Conservation (phyloP, 208 protist species). For the Trypanosomatidae sp. region DNA sequence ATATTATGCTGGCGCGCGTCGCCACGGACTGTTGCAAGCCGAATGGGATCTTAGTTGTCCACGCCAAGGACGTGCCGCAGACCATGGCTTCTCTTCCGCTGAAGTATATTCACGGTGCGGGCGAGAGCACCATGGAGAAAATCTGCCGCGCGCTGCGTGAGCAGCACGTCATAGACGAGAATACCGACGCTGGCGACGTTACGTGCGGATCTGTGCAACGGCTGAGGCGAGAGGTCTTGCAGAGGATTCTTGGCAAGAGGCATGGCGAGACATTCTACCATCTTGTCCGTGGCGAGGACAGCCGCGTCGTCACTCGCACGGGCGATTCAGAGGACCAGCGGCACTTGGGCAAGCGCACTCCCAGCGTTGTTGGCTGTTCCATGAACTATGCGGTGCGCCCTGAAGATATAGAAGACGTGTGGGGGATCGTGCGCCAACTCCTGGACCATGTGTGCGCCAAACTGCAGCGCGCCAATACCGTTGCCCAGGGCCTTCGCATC, state of each 20-base stretch:
- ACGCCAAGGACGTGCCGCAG: slow-evolving; percentile 36
- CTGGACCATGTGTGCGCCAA: slow-evolving; percentile 75
- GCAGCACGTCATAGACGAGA: slow-evolving; percentile 17
- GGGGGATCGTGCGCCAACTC: slow-evolving; percentile 59
- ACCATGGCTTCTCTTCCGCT: slow-evolving; percentile 59
- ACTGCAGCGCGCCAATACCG: slow-evolving; percentile 45
- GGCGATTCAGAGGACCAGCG: slow-evolving; percentile 74
- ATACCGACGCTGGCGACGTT: slow-evolving; percentile 16
- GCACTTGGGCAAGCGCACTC: slow-evolving; percentile 52
- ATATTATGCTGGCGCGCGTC: slow-evolving; percentile 84
- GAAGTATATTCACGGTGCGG: slow-evolving; percentile 67
- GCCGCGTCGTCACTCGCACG: slow-evolving; percentile 68
- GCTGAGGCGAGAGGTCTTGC: slow-evolving; percentile 50
- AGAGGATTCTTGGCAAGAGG: slow-evolving; percentile 57
- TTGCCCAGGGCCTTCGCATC: slow-evolving; percentile 47
- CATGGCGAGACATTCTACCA: slow-evolving; percentile 75
- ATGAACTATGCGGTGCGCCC: slow-evolving; percentile 92
- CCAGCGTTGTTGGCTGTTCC: slow-evolving; percentile 68
- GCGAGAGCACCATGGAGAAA: slow-evolving; percentile 56
- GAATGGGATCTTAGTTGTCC: slow-evolving; percentile 57
- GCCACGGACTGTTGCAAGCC: slow-evolving; percentile 77
- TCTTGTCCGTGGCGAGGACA: slow-evolving; percentile 68
- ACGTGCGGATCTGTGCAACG: slow-evolving; percentile 68
- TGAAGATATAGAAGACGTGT: slow-evolving; percentile 54
- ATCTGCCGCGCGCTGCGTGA: slow-evolving; percentile 41